These are phyloP conservation scores for Orychophragmus violaceus DNA, from an alignment of 345 rosid species.

Conservation along the genomic window DNA sequence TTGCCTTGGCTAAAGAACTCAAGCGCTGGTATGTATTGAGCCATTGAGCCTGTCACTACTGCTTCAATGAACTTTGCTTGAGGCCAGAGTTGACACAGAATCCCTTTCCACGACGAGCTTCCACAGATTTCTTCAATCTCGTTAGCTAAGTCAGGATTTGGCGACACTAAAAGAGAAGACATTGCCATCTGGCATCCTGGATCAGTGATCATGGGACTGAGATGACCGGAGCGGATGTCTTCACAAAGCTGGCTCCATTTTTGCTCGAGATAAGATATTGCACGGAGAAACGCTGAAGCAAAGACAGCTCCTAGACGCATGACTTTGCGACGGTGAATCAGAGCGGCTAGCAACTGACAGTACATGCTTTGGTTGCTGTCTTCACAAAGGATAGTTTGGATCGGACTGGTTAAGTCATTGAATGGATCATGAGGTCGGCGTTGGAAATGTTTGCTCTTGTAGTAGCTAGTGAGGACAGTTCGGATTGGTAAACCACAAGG, in stretches of 20 bases:
- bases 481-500: constrained; percentile 77
- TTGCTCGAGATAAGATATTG: constrained; percentile 70
- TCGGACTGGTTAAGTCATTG: constrained; percentile 77
- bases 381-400: constrained; percentile 70
- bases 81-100: constrained; percentile 76
- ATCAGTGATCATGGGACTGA: constrained; percentile 79
- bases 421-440: constrained; percentile 66
- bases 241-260: constrained; percentile 63
- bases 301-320: constrained; percentile 80
- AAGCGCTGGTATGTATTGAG: constrained; percentile 79
- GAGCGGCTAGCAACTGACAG: constrained; percentile 79
- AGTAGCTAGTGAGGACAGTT: constrained; percentile 86
- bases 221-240: constrained; percentile 53
- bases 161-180: constrained; percentile 31
- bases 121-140: constrained; percentile 49
- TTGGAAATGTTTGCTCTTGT: constrained; percentile 76
- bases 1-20: constrained; percentile 75
- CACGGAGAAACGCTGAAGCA: constrained; percentile 81
- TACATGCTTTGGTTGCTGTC: constrained; percentile 95
- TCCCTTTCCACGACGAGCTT: constrained; percentile 70
- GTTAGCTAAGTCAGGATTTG: constrained; percentile 47
- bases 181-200: constrained; percentile 46
- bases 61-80: constrained; percentile 83
- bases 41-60: constrained; percentile 92
- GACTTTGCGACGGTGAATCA: constrained; percentile 66